Evolutionary conservation across 1,284 basidiomycete species (phyloP).

Genomic region (Pascua guehoae): DNA sequence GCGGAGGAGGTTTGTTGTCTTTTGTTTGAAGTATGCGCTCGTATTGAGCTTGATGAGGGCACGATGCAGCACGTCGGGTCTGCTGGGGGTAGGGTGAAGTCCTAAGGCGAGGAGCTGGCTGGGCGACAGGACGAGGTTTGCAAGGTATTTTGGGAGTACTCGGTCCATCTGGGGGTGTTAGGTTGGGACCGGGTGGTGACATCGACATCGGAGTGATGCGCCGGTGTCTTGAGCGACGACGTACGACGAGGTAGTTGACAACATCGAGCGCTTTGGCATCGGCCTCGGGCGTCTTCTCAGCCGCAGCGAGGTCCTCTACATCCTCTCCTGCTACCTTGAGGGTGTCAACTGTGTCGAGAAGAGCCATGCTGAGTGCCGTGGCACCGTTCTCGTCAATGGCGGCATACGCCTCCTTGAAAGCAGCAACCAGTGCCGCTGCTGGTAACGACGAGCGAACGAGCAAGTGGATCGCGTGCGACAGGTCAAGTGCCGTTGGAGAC

Average conservation of each 20-base stretch:
- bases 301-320: background rate
- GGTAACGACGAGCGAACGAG: constrained; percentile 1
- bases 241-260: constrained; percentile 10
- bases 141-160: constrained; percentile 21
- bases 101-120: constrained; percentile 23
- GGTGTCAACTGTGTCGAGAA: constrained; percentile 17
- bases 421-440: background rate
- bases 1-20: constrained; percentile 94
- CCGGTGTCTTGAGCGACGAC: background rate
- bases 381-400: background rate
- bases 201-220: no score
- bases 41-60: constrained; percentile 36
- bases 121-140: constrained; percentile 30
- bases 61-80: constrained; percentile 25
- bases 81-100: constrained; percentile 31
- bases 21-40: constrained; percentile 75
- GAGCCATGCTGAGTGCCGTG: background rate
- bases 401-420: constrained; percentile 1
- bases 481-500: background rate
- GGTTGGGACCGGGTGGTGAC: background rate
- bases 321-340: constrained; percentile 7
- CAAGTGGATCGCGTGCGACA: background rate
- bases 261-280: constrained; percentile 4
- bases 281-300: background rate
- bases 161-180: constrained; percentile 4